These are phyloP conservation scores for Powellomyces hirtus DNA, from an alignment of 192 early-diverging fungal genomes.

Conservation along the genomic window DNA sequence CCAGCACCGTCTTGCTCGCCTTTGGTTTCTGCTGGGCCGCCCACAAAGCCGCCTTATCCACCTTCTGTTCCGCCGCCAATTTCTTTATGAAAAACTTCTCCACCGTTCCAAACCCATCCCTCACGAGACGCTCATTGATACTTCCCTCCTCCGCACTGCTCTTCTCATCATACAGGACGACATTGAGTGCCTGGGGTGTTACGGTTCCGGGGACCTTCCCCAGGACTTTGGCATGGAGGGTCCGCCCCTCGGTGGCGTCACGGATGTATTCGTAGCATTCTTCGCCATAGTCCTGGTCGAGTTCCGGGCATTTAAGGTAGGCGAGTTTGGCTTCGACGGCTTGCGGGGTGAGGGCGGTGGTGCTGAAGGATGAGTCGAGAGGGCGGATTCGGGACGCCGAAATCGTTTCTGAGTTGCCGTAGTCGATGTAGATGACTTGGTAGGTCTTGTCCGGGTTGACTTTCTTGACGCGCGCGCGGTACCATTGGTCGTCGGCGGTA, in stretches of 20 bases:
- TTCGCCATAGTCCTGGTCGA: constrained; percentile 70
- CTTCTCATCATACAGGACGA: constrained; percentile 38
- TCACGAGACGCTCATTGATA: constrained; percentile 44
- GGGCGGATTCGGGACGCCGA: constrained; percentile 68
- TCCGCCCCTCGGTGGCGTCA: constrained; percentile 52
- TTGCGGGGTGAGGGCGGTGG: constrained; percentile 53
- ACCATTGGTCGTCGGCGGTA: constrained; percentile 84
- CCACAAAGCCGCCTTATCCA: constrained; percentile 38
- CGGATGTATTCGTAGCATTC: constrained; percentile 73
- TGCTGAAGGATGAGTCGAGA: constrained; percentile 67
- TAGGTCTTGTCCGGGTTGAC: constrained; percentile 56
- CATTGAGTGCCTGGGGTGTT: constrained; percentile 26
- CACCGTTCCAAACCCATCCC: constrained; percentile 42
- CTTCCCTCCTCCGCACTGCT: constrained; percentile 7
- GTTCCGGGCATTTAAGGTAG: constrained; percentile 64
- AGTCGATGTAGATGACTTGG: constrained; percentile 87
- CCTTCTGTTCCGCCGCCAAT: constrained; percentile 39
- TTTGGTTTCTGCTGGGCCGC: neutral
- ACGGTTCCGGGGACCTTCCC: constrained; percentile 23
- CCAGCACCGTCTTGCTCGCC: constrained; percentile 55
- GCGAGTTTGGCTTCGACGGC: constrained; percentile 84
- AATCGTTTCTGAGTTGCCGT: constrained; percentile 88
- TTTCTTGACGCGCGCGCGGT: constrained; percentile 79
- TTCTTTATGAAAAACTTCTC: constrained; percentile 35
- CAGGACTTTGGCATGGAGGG: constrained; percentile 41